Evolutionary conservation across 148 eudicot species (phyloP).

Genomic region (Silene uniflora): DNA sequence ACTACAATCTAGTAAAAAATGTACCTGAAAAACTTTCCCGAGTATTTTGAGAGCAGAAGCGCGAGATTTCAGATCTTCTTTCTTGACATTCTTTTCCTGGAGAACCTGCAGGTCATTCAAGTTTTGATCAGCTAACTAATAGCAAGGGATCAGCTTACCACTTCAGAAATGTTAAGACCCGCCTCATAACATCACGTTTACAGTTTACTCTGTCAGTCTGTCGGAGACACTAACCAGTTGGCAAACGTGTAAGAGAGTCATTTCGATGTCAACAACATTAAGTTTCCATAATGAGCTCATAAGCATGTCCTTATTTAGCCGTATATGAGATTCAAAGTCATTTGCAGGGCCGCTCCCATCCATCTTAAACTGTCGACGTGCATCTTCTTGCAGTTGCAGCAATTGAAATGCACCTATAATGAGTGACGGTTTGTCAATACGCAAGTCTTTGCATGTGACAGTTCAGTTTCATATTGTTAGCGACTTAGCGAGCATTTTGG

Average conservation of each 20-base stretch:
- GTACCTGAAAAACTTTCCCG: slow-evolving; percentile 81
- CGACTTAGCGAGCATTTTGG: neutral
- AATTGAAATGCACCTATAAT: slow-evolving; percentile 80
- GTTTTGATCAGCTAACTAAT: neutral
- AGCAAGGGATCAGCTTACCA: neutral
- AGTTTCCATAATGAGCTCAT: slow-evolving; percentile 92
- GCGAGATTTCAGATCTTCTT: slow-evolving; percentile 77
- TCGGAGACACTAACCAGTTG: slow-evolving; percentile 58
- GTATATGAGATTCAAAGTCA: slow-evolving; percentile 63
- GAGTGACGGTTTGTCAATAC: neutral
- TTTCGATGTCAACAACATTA: slow-evolving; percentile 95
- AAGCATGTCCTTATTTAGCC: slow-evolving; percentile 62
- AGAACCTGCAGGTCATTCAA: slow-evolving; percentile 49
- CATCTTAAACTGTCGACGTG: slow-evolving; percentile 52
- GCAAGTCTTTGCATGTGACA: neutral
- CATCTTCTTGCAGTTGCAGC: slow-evolving; percentile 89
- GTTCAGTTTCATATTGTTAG: neutral
- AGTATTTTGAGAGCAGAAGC: slow-evolving; percentile 68
- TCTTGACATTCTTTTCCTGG: slow-evolving; percentile 63
- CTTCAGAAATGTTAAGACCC: neutral
- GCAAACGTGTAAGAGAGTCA: slow-evolving; percentile 84
- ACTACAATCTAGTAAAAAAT: neutral
- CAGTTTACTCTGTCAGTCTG: no score
- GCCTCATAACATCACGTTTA: neutral
- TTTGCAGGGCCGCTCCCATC: slow-evolving; percentile 61